phyloP scores from a whole-genome alignment of 164 flowering plant species.

The Macadamia tetraphylla region DNA sequence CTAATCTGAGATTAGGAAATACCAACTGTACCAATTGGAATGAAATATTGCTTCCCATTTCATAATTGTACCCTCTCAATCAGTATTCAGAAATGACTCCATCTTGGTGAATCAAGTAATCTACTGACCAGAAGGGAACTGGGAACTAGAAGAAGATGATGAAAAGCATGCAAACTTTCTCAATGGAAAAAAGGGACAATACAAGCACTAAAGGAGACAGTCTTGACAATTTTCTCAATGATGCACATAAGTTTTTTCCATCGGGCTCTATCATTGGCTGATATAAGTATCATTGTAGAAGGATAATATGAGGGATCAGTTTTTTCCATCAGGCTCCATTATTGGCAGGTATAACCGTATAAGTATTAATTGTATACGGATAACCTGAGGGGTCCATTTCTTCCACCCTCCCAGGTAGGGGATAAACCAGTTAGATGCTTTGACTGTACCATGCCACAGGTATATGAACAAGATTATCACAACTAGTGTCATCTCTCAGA shows the following conservation, averaged over 20 bases:
- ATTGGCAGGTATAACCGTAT: neutral
- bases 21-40: too few species aligned
- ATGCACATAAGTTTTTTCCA: neutral
- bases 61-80: too few species aligned
- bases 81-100: too few species aligned
- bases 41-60: too few species aligned
- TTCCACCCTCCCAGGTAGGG: neutral
- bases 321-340: neutral
- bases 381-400: neutral
- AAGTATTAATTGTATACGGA: neutral
- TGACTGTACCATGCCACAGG: neutral
- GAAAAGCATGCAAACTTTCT: too few species aligned
- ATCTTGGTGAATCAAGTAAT: too few species aligned
- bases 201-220: too few species aligned
- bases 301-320: neutral
- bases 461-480: neutral
- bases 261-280: neutral
- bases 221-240: too few species aligned
- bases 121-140: too few species aligned
- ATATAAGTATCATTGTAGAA: neutral
- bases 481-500: neutral
- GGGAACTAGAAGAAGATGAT: too few species aligned
- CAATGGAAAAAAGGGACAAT: too few species aligned
- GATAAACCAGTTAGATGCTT: neutral
- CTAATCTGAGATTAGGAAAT: too few species aligned